Conservation (phyloP, 1,284 basidiomycete species). For the Ceratobasidium sp. region DNA sequence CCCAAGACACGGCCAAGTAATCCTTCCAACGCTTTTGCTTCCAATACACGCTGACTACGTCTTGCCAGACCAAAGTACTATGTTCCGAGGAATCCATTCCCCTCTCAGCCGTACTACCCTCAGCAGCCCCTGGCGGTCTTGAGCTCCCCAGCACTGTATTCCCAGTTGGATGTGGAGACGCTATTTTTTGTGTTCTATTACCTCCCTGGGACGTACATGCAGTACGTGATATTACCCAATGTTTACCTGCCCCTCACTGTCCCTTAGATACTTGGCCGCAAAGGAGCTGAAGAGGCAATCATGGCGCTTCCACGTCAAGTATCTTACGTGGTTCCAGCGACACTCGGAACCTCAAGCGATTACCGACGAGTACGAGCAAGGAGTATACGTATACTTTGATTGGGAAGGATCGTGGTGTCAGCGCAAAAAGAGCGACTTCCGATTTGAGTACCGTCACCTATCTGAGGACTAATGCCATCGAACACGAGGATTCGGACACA, state of each 20-base stretch:
- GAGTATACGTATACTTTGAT: constrained; percentile 97
- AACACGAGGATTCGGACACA: neutral
- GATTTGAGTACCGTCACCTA: constrained; percentile 93
- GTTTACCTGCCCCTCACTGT: neutral
- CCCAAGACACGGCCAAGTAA: constrained; percentile 94
- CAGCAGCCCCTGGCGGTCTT: constrained; percentile 87
- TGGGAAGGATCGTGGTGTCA: constrained; percentile 99
- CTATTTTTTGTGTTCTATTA: constrained; percentile 99
- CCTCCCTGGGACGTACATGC: constrained; percentile 96
- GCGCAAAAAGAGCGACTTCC: constrained; percentile 97
- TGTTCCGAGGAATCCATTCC: constrained; percentile 92
- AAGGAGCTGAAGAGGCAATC: constrained; percentile 98
- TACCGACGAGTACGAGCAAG: constrained; percentile 99
- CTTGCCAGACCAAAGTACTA: constrained; percentile 90
- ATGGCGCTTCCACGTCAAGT: constrained; percentile 99
- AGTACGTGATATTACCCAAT: constrained; percentile 65
- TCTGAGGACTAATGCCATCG: constrained; percentile 74
- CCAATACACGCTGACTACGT: neutral
- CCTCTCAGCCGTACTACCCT: constrained; percentile 95
- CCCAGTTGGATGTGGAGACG: constrained; percentile 96
- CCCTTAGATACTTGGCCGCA: constrained; percentile 88
- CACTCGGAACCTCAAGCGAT: constrained; percentile 99
- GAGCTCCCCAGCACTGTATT: constrained; percentile 88
- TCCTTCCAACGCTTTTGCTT: constrained; percentile 53
- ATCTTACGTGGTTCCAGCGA: constrained; percentile 99